Evolutionary conservation across 2,329 filamentous ascomycete species (phyloP).

Genomic region (Trichoderma guizhouense): DNA sequence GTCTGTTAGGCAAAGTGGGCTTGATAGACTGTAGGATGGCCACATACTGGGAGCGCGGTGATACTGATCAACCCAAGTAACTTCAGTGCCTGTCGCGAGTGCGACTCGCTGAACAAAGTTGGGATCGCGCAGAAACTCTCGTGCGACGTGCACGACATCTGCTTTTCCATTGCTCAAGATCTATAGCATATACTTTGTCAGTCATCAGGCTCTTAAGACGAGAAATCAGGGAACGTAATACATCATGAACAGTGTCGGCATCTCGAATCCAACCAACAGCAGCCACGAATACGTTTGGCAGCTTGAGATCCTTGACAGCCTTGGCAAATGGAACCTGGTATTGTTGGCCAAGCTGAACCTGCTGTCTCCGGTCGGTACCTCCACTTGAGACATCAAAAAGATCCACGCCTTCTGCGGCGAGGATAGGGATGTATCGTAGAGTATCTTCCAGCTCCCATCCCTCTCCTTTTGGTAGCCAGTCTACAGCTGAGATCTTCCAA

Average conservation of each 20-base stretch:
- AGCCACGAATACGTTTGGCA: background rate
- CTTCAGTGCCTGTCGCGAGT: background rate
- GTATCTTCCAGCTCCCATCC: background rate
- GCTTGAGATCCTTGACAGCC: background rate
- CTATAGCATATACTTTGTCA: background rate
- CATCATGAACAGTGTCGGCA: background rate
- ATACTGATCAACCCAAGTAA: background rate
- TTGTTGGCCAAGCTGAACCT: background rate
- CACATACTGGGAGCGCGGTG: background rate
- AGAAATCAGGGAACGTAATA: background rate
- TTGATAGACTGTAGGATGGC: background rate
- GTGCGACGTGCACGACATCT: background rate
- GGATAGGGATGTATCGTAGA: background rate
- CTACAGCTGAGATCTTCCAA: background rate
- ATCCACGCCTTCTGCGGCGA: background rate
- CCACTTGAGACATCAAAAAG: background rate
- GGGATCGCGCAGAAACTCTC: background rate
- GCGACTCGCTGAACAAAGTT: background rate
- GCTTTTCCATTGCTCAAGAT: background rate
- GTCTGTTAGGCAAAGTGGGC: background rate
- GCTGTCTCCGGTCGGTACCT: background rate
- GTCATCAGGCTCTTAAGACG: background rate
- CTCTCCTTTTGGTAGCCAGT: background rate
- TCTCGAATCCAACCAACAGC: background rate
- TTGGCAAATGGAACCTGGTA: background rate